Evolutionary conservation across 2,329 filamentous ascomycete genomes (phyloP), one percentile per base, ranked within the genome.

Genomic region (Colletotrichum shisoi): DNA sequence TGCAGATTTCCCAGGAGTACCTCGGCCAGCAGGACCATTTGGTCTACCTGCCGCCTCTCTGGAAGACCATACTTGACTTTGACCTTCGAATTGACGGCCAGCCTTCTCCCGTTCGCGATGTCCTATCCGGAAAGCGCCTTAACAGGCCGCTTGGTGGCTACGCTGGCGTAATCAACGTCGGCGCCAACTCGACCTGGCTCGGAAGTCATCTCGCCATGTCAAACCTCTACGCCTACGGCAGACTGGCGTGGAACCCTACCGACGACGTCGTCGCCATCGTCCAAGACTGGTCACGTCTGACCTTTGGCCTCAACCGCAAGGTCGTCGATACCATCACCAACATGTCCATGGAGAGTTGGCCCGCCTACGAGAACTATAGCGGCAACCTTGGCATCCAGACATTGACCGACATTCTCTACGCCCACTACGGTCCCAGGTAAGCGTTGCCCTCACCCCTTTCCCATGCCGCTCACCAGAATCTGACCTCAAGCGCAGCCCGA

Each of bases 311-410:
- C 12, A 82, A 89, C 63, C 74, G 74, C 0, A 73, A 76, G 2
- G 84, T 91, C n/a, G 70, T 88, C 52, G 79, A 87, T 31, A 85
- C 83, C 0, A 84, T 92, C 61, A 85, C 83, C 1, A 74, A 84
- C 15, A 86, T 92, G 75, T 89, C 87, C 0, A 87, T 91, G 84
- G 80, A 82, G 11, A 91, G 89, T 0, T 91, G 89, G 89, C 87
- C 86, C 0, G 85, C 88, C 0, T 91, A 92, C 64, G 89, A 91
- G 76, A 87, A 87, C 72, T 91, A 92, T 77, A 86, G 81, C 0
- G 89, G 89, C 4, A 91, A 92, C 70, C 79, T 92, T 0, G 89
- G 89, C 11, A 83, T 90, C 5, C 89, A 91, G 72, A 91, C 89
- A 0, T 75, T 92, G 52, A 87, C 86, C 0, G 88, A 92, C 71